Base-by-base conservation (phyloP, 2,329 filamentous ascomycete species). In the Colletotrichum cereale region DNA sequence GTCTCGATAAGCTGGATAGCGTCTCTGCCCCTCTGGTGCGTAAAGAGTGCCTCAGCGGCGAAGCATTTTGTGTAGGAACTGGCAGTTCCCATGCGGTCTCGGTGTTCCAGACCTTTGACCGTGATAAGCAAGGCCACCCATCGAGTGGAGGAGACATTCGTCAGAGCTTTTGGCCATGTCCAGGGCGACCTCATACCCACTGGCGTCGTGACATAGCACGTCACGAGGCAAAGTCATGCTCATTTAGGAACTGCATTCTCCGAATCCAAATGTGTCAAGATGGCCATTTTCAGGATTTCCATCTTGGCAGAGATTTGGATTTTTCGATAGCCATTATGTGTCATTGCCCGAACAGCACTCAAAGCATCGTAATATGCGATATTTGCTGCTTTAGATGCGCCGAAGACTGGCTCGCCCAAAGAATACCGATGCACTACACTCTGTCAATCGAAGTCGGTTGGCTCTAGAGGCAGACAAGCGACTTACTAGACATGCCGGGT, bases 341-440 rank as follows among this genome's bases (percentile, higher is more conserved):
- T 55, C 70, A 69, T 68, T 0, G 38, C 12, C 24, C 29, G 31
- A 11, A 65, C 56, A 40, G 60, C 42, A 12, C 42, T 42, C 52
- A 69, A 14, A 6, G 70, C 70, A 44, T 69, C 66, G 48, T 72
- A 65, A 34, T 72, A 72, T 10, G 66, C 66, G 2, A 72, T 26
- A 21, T 72, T 69, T 18, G 44, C 55, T 1, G 65, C 60, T 6
- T 55, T 55, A 2, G 70, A 64, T 3, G 66, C 53, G 16, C 69
- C 69, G 31, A 72, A 60, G 0, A 72, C 60, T 2, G 69, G 58
- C 1, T 47, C 70, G 2, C 70, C 70, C 3, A 69, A 50, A 5
- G 70, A 61, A 29, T 62, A 66, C 66, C 66, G 70, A 18, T 69
- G 67, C 71, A 73, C 70, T 70, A 7, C 2, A 11, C 7, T 8